These are phyloP conservation scores for Diaporthe australafricana DNA, from an alignment of 2,329 filamentous ascomycete species.

Conservation along the genomic window DNA sequence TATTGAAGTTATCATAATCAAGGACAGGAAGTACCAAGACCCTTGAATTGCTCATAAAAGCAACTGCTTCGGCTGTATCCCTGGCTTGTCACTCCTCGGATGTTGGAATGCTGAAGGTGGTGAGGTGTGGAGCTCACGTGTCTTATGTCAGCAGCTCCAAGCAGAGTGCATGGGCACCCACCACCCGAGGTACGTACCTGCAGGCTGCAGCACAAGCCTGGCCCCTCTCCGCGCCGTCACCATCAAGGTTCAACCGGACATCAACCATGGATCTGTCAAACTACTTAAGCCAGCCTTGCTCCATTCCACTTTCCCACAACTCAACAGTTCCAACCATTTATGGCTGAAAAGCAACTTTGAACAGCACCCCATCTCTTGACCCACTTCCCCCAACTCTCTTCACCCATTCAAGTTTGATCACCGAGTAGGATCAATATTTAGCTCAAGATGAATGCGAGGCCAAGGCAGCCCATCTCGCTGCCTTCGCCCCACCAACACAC, in stretches of 20 bases:
- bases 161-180: not conserved
- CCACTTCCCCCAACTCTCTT: not conserved
- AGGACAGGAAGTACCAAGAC: too few species aligned
- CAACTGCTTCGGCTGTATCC: too few species aligned
- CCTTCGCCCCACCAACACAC: not conserved
- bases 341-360: not conserved
- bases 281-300: not conserved
- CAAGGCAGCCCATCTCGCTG: not conserved
- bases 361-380: not conserved
- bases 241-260: not conserved
- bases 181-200: not conserved
- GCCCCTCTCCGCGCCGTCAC: not conserved
- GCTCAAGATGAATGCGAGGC: not conserved
- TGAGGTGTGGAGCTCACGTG: too few species aligned
- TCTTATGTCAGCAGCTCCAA: slow-evolving; percentile 1
- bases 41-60: too few species aligned
- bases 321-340: not conserved
- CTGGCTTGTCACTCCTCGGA: too few species aligned
- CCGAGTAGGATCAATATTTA: not conserved
- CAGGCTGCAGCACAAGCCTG: not conserved
- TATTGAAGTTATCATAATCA: too few species aligned
- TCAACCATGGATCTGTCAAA: not conserved
- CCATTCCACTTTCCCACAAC: not conserved
- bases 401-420: not conserved
- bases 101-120: not conserved